Conservation (phyloP, 2,329 filamentous ascomycete genomes). For the Chrysosporium keratinophilum region DNA sequence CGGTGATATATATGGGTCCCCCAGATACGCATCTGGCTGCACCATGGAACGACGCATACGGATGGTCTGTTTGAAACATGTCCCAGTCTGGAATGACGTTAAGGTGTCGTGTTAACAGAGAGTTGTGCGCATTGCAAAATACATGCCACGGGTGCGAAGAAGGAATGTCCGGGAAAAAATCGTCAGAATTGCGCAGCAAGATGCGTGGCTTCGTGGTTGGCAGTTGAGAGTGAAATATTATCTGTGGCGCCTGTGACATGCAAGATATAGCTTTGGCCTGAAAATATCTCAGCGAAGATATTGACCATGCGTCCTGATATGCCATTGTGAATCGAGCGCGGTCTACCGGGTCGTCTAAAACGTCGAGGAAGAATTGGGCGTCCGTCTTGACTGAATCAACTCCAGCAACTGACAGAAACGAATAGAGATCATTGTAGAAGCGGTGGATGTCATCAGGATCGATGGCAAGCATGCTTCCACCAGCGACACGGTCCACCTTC, state of each 20-base stretch:
- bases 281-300: slow-evolving; percentile 68
- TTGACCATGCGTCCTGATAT: slow-evolving; percentile 80
- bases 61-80: slow-evolving; percentile 59
- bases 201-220: slow-evolving; percentile 64
- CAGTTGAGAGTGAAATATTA: slow-evolving; percentile 75
- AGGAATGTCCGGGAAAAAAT: slow-evolving; percentile 79
- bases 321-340: slow-evolving; percentile 60
- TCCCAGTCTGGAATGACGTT: slow-evolving; percentile 81
- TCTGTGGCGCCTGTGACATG: slow-evolving; percentile 84
- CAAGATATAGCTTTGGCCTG: slow-evolving; percentile 71
- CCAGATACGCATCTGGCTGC: slow-evolving; percentile 82
- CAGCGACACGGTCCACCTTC: slow-evolving; percentile 45
- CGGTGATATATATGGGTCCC: slow-evolving; percentile 89
- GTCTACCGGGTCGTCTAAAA: slow-evolving; percentile 55
- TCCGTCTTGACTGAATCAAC: slow-evolving; percentile 89
- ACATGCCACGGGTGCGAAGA: slow-evolving; percentile 88
- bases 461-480: slow-evolving; percentile 61
- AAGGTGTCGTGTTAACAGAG: slow-evolving; percentile 68
- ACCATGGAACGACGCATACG: slow-evolving; percentile 73
- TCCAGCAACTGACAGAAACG: slow-evolving; percentile 61
- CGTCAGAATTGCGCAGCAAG: slow-evolving; percentile 70
- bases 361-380: slow-evolving; percentile 79
- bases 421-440: slow-evolving; percentile 88
- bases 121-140: slow-evolving; percentile 86
- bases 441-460: slow-evolving; percentile 60